phyloP scores from a whole-genome alignment of 208 protist genomes.

The Acanthamoeba castellanii region DNA sequence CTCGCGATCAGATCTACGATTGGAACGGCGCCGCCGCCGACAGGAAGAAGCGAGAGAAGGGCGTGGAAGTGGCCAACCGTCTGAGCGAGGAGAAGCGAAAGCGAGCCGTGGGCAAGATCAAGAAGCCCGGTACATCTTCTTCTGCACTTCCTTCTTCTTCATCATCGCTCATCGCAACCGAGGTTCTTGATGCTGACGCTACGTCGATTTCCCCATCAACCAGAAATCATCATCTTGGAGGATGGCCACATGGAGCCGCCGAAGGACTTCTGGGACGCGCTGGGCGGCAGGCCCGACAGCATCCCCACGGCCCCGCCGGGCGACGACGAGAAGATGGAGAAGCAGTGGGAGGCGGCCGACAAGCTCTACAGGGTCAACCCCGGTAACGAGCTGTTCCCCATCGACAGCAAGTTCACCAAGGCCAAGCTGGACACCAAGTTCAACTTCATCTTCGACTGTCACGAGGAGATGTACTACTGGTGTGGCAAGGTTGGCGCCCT shows the following conservation, averaged over 20 bases:
- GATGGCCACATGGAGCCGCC: conserved; percentile 52
- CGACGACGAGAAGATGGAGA: conserved; percentile 48
- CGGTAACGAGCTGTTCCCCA: conserved; percentile 44
- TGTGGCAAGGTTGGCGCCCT: conserved; percentile 21
- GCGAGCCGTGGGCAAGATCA: conserved; percentile 14
- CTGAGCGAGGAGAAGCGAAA: conserved; percentile 19
- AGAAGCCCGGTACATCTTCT: not conserved
- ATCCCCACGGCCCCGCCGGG: conserved; percentile 39
- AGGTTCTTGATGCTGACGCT: too few relatives aligned
- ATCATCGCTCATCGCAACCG: not conserved
- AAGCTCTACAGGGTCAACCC: conserved; percentile 59
- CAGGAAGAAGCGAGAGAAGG: conserved; percentile 56
- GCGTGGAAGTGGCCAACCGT: conserved; percentile 15
- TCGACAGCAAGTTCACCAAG: conserved; percentile 50
- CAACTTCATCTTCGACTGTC: conserved; percentile 56
- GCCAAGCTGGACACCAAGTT: conserved; percentile 62
- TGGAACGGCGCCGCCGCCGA: conserved; percentile 44
- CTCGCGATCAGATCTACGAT: conserved; percentile 4
- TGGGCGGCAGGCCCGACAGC: conserved; percentile 13
- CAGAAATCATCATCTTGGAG: conserved; percentile 58
- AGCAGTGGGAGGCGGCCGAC: conserved; percentile 6
- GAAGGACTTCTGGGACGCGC: conserved; percentile 63
- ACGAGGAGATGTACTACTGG: conserved; percentile 62
- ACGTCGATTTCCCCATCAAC: not conserved
- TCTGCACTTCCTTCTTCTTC: not conserved